phyloP scores from a whole-genome alignment of 768 basidiomycete genomes.

The Boletus rufocinnamomeus region DNA sequence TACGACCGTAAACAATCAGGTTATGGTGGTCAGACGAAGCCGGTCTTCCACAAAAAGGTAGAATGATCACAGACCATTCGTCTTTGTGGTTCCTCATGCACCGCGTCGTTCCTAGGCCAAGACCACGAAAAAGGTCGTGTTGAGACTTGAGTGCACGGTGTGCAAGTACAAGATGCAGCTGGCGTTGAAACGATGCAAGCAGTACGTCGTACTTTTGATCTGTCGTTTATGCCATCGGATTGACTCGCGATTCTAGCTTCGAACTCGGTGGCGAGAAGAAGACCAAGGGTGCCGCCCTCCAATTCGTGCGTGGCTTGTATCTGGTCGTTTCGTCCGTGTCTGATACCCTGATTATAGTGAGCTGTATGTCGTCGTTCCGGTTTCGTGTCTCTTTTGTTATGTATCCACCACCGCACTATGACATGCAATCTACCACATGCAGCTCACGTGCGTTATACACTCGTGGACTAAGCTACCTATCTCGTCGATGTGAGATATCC shows the following conservation, averaged over 20 bases:
- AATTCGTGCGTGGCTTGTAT: conserved; percentile 67
- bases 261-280: conserved; percentile 99
- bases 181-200: conserved; percentile 98
- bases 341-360: conserved; percentile 24
- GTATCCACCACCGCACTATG: conserved; percentile 28
- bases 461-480: not conserved
- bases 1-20: conserved; percentile 99
- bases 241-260: conserved; percentile 58
- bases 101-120: conserved; percentile 62
- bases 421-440: conserved; percentile 32
- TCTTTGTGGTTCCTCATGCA: not conserved
- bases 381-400: conserved; percentile 24
- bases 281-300: conserved; percentile 95
- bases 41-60: conserved; percentile 99
- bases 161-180: conserved; percentile 99
- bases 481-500: not conserved
- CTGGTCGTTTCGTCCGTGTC: not conserved
- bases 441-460: conserved; percentile 5
- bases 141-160: conserved; percentile 94
- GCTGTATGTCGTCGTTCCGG: conserved; percentile 14
- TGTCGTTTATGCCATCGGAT: not conserved
- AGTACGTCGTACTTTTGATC: conserved; percentile 55
- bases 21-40: conserved; percentile 99
- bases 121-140: conserved; percentile 99
- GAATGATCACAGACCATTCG: not conserved